Evolutionary conservation across 106 monocot species (phyloP).

Genomic region (Ottelia alismoides): DNA sequence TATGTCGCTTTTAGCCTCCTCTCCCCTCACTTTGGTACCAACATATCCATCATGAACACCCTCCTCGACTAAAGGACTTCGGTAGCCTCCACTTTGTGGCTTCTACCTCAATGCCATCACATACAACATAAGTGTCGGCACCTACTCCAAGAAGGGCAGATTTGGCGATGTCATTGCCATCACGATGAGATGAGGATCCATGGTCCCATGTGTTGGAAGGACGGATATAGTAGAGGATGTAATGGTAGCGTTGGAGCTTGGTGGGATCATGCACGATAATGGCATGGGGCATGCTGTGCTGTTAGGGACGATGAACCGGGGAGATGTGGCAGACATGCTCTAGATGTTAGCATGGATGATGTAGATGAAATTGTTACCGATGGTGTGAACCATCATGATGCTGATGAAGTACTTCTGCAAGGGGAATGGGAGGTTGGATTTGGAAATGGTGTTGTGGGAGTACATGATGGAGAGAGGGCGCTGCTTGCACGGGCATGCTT

Average conservation of each 20-base stretch:
- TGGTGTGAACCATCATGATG: conserved; percentile 60
- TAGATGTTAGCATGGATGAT: conserved; percentile 49
- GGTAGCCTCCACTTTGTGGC: conserved; percentile 39
- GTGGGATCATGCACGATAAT: conserved; percentile 44
- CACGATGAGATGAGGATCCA: conserved; percentile 42
- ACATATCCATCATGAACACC: conserved; percentile 46
- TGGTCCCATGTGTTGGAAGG: conserved; percentile 30
- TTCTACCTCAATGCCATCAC: conserved; percentile 57
- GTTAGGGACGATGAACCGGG: conserved; percentile 33
- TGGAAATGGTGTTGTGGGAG: conserved; percentile 61
- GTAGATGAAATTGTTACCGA: conserved; percentile 40
- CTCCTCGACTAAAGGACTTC: conserved; percentile 68
- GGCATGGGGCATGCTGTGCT: conserved; percentile 52
- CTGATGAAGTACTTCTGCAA: conserved; percentile 73
- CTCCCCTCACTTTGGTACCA: conserved; percentile 27
- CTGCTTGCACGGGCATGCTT: conserved; percentile 64
- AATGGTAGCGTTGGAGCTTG: conserved; percentile 53
- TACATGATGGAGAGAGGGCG: conserved; percentile 64
- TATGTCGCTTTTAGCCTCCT: conserved; percentile 43
- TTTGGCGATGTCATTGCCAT: conserved; percentile 34
- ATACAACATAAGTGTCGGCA: conserved; percentile 73
- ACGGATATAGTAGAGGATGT: conserved; percentile 21
- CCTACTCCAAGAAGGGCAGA: conserved; percentile 60
- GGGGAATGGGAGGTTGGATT: conserved; percentile 36
- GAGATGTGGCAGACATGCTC: conserved; percentile 24